Base-by-base conservation (phyloP, 163 green algal genomes). In the Volvox carteri region DNA sequence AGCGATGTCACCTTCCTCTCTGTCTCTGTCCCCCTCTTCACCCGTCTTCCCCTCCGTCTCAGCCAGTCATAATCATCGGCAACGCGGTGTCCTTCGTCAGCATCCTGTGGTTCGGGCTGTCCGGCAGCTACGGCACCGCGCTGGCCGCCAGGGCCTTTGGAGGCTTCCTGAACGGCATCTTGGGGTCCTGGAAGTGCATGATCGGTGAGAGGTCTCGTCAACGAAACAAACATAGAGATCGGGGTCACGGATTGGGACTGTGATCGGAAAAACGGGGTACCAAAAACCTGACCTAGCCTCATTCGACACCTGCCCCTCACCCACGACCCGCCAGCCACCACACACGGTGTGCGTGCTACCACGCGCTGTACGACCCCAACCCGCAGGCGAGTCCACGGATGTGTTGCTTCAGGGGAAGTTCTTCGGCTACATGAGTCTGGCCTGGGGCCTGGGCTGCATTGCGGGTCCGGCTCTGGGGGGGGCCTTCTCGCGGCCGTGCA, bases 391-490 rank as follows among this genome's bases (percentile, higher is more conserved):
- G 44, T 75, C 50, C 67, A 88, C 83, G 1, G 68, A 33, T 6
- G 52, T 60, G 52, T 50, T 56, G 42, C 77, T 88, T 19, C 90
- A 94, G 68, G 92, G 87, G 28, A 87, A 84, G 60, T 78, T 91
- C 42, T 90, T 95, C 67, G 56, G 68, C n/a, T 89, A 90, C 84
- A 93, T 93, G 84, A 79, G 39, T 5, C 68, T 93, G 9, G 84
- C 90, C 3, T 94, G 92, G 92, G 92, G 92, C n/a, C 30, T 94
- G 37, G 92, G 92, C 41, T 91, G 85, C 76, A 86, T 93, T 21
- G 41, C 81, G 1, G 92, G 90, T 1, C 92, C 92, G 8, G 62
- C 85, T 7, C 60, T 91, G 37, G 90, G 92, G 1, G 92, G 92
- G 25, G 37, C 67, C 11, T 46, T 91, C 16, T 76, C 88, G 21